Percentiles rank a stretch among this genome's conserved stretches.
phyloP scores from a whole-genome alignment of 441 rosid species.

The Lepidium campestre region DNA sequence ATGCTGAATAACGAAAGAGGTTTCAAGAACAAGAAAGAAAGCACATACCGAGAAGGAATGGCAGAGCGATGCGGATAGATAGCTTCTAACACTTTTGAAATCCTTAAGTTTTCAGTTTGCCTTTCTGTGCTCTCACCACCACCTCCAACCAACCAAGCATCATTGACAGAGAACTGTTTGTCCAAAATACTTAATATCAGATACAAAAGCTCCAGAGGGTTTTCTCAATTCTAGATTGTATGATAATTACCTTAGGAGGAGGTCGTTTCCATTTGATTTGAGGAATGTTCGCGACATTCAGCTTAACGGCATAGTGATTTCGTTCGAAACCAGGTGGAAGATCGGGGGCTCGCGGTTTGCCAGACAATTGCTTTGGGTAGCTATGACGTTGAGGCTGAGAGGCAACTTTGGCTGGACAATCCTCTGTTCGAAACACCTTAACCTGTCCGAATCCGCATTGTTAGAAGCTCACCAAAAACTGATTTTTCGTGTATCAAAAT shows the following conservation, averaged over 20 bases:
- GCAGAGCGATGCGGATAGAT: constrained; percentile 53
- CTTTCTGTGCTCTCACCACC: constrained; percentile 63
- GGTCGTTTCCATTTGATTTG: constrained; percentile 49
- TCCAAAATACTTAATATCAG: constrained; percentile 4
- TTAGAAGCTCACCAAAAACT: constrained; percentile 2
- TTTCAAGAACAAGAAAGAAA: background rate
- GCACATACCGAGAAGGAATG: constrained; percentile 44
- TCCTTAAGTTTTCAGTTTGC: constrained; percentile 43
- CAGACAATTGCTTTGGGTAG: constrained; percentile 11
- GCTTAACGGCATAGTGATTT: constrained; percentile 2
- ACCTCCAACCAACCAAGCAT: constrained; percentile 42
- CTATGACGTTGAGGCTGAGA: constrained; percentile 19
- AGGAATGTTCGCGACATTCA: constrained; percentile 21
- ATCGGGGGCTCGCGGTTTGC: constrained; percentile 12
- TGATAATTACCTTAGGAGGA: constrained; percentile 39
- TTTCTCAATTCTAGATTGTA: constrained; percentile 1
- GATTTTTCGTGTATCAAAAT: background rate
- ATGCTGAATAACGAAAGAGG: background rate
- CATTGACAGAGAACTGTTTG: constrained; percentile 37
- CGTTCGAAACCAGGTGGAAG: constrained; percentile 48
- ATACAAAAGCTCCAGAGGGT: constrained; percentile 15
- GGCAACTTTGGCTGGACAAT: constrained; percentile 44
- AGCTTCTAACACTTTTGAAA: constrained; percentile 50
- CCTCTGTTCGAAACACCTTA: constrained; percentile 36
- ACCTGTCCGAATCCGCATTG: constrained; percentile 31